Conservation (phyloP, 345 rosid species). For the Diplotaxis tenuifolia region DNA sequence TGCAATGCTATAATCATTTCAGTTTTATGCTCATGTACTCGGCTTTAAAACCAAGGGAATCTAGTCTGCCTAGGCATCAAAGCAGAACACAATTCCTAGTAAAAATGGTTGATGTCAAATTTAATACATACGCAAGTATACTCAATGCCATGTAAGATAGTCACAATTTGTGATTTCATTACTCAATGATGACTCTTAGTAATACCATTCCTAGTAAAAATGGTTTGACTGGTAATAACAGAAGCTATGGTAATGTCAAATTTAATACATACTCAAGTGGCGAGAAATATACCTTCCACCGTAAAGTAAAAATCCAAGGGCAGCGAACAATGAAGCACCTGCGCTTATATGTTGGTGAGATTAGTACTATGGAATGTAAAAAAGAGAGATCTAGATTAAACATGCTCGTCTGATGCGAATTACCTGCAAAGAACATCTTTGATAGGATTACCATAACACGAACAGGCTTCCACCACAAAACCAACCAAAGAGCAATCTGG, state of each 20-base stretch:
- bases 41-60: not conserved
- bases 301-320: slow-evolving; percentile 82
- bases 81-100: too few relatives aligned
- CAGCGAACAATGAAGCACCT: slow-evolving; percentile 83
- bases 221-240: not conserved
- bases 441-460: slow-evolving; percentile 55
- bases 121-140: too few relatives aligned
- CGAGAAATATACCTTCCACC: slow-evolving; percentile 73
- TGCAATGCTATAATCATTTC: slow-evolving; percentile 1
- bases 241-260: slow-evolving; percentile 3
- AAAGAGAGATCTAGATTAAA: not conserved
- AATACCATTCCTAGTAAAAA: not conserved
- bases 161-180: not conserved
- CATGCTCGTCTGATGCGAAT: slow-evolving; percentile 11
- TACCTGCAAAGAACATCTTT: slow-evolving; percentile 88
- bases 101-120: too few relatives aligned
- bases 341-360: slow-evolving; percentile 10
- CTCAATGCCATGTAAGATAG: too few relatives aligned
- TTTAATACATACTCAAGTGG: not conserved
- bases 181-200: slow-evolving; percentile 7
- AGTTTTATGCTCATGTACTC: not conserved
- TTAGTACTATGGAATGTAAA: not conserved
- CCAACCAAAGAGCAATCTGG: slow-evolving; percentile 81
- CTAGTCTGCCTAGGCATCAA: slow-evolving; percentile 14
- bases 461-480: slow-evolving; percentile 74